Evolutionary conservation across 129 eudicot genomes (phyloP), one percentile per base, ranked within the genome.

Genomic region (Artemisia argyi): DNA sequence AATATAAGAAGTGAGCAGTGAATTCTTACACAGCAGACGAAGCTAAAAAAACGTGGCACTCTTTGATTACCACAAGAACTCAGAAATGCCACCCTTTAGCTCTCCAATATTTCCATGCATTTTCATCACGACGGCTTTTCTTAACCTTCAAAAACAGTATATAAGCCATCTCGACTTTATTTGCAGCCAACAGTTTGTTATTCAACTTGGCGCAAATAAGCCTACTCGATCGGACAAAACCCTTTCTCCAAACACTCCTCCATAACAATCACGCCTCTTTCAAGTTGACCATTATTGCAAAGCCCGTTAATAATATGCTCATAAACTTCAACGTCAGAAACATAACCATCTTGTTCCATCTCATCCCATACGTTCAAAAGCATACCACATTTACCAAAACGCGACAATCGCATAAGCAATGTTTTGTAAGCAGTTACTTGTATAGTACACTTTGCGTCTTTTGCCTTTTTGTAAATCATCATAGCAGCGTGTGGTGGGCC

Each of bases 401-500:
- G 79, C 24, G 97, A 88, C 73, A 94, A 82, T 69, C 98, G 72
- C 81, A 63, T 86, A 50, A 90, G 85, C 76, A 94, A 75, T 67
- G 84, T 71, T 83, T 94, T 94, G 77, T 90, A 94, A 26, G 90
- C 87, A 42, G 26, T 84, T 72, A 85, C 0, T 14, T 97, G 87
- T 72, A 94, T 56, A 19, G 14, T 66, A 81, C 93, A 87, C 46
- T 89, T 88, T 12, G 66, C 69, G 35, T 86, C 86, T 72, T 81
- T 85, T 22, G 97, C 91, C 80, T 87, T 90, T 66, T 81, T 81
- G 47, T 94, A 86, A 9, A 94, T 77, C 86, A 84, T 79, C 85
- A 94, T 63, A 26, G 96, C 97, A 28, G 98, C 97, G 75, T 94
- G 90, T 24, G 98, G 97, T 15, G 98, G 98, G 20, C 98, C 97